Percentiles rank a stretch among this genome's conserved stretches.
Conservation (phyloP, 345 rosid genomes). For the Raphanus sativus region DNA sequence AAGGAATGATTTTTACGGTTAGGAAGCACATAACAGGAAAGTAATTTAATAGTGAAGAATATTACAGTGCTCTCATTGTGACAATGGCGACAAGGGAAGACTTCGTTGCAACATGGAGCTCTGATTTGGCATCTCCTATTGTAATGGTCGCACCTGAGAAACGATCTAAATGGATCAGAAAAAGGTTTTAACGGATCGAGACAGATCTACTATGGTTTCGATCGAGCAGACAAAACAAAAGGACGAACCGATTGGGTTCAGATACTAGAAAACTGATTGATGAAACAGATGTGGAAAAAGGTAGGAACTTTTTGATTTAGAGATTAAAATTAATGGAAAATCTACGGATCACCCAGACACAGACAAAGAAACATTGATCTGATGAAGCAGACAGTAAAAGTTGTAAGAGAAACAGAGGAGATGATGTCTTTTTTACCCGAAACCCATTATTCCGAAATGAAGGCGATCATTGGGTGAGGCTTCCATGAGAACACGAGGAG, state of each 20-base stretch:
- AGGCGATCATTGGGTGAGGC: conserved; percentile 69
- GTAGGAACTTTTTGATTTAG: not conserved
- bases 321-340: not conserved
- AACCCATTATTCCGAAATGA: conserved; percentile 90
- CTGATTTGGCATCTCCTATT: conserved; percentile 90
- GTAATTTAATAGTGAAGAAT: no score
- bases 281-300: conserved; percentile 16
- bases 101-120: conserved; percentile 95
- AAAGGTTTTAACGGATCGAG: not conserved
- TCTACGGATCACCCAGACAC: not conserved
- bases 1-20: not conserved
- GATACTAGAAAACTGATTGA: not conserved
- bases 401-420: conserved; percentile 15
- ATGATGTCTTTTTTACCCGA: conserved; percentile 47
- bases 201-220: conserved; percentile 23
- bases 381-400: not conserved
- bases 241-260: not conserved
- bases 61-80: conserved; percentile 82
- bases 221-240: not conserved
- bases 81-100: conserved; percentile 89
- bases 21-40: not conserved
- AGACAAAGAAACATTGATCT: conserved; percentile 15
- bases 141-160: conserved; percentile 77
- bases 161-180: conserved; percentile 18
- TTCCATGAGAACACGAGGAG: conserved; percentile 62